These are phyloP conservation scores for Dactylonectria macrodidyma DNA, from an alignment of 2,329 filamentous ascomycete species.

Conservation along the genomic window DNA sequence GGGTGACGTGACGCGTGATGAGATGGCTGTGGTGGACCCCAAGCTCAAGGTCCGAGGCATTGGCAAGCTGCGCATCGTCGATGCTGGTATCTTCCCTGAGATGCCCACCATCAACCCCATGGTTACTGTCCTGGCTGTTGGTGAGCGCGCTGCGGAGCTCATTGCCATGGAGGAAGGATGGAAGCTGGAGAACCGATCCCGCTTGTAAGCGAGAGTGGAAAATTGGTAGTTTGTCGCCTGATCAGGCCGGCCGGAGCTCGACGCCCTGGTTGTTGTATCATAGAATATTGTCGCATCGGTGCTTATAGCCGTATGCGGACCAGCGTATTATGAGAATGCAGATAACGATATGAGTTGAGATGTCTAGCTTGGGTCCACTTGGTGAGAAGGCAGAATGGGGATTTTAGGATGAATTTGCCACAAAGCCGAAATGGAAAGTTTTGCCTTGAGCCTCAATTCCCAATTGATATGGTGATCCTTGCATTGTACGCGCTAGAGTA, in stretches of 20 bases:
- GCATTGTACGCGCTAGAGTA: not conserved
- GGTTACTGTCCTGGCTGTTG: slow-evolving; percentile 88
- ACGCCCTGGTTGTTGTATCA: slow-evolving; percentile 25
- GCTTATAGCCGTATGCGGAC: slow-evolving; percentile 29
- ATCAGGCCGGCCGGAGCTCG: slow-evolving; percentile 18
- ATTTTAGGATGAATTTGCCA: slow-evolving; percentile 3
- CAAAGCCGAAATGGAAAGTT: not conserved
- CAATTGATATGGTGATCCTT: not conserved
- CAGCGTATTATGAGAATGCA: slow-evolving; percentile 28
- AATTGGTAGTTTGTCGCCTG: slow-evolving; percentile 11
- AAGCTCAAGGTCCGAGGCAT: slow-evolving; percentile 81
- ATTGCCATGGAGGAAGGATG: slow-evolving; percentile 77
- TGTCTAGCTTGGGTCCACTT: not conserved
- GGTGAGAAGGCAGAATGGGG: not conserved
- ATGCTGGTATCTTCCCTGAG: slow-evolving; percentile 90
- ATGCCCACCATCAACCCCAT: slow-evolving; percentile 92
- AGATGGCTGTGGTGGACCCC: slow-evolving; percentile 84
- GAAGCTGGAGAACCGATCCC: slow-evolving; percentile 52
- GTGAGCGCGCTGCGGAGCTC: slow-evolving; percentile 87
- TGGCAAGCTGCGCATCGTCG: slow-evolving; percentile 82
- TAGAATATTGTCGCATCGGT: slow-evolving; percentile 32
- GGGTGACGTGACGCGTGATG: slow-evolving; percentile 79
- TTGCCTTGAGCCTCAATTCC: not conserved
- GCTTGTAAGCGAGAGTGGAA: slow-evolving; percentile 46
- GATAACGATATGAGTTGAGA: slow-evolving; percentile 17